Base-by-base conservation (phyloP, 352 stramenopile species). In the Globisporangium cederbergense region DNA sequence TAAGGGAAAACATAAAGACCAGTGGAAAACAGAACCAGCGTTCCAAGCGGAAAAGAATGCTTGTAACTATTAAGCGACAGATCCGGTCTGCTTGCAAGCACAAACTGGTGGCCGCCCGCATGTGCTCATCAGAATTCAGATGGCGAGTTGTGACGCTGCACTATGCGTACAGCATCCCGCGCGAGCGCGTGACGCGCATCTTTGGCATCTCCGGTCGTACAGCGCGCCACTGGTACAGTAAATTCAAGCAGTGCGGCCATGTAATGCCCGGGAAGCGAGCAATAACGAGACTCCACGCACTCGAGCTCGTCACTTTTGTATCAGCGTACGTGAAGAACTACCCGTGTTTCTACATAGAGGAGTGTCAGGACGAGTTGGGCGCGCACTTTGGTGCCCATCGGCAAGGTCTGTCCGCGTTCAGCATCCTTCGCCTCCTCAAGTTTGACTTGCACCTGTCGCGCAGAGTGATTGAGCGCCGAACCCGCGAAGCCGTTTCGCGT, bases 321-420 rank as follows among this genome's bases (percentile, higher is more conserved):
- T 30, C 34, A 2, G 1, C 25, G 7, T 70, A 72, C 14, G 60
- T 66, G 18, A 62, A 67, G 16, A 18, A 38, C 4, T 60, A 70
- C n/a, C 65, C 58, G n/a, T 73, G 67, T 18, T 73, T 67, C 22
- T 73, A 70, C 58, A 58, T 70, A 0, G 65, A 75, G 20, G 65
- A 72, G 30, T 18, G 70, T 0, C 61, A 66, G 8, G 11, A 32
- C 2, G 30, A 34, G n/a, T 14, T 68, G 7, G 13, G n/a, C 1
- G 2, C 9, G 10, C 7, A 18, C 38, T 45, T 45, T 18, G 38
- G 38, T 18, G 13, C 9, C 10, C 10, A 45, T 1, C 30, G 18
- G 2, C 46, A 49, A 13, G 36, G 32, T 10, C 20, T 62, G 9
- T 59, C 30, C 18, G 36, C 59, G 5, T 18, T 25, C 13, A 47